Base-by-base conservation (phyloP, 1,139 yeast genomes). In the Sugiyamaella xylanicola region DNA sequence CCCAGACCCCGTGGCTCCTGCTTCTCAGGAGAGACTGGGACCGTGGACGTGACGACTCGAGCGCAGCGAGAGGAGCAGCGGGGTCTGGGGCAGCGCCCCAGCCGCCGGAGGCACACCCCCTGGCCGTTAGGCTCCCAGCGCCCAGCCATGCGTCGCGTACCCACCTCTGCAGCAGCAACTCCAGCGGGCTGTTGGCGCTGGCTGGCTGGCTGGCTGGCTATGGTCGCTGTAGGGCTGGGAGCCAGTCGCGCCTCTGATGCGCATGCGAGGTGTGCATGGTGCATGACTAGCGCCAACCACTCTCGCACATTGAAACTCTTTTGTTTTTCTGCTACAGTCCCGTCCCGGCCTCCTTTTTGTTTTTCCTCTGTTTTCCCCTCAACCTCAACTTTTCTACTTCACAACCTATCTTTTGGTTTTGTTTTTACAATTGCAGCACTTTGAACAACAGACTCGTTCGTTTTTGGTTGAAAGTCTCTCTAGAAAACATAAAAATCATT, bases 351-450 rank as follows among this genome's bases (percentile, higher is more conserved):
- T 22, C 22, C 40, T 48, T 40, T 35, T 32, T 44, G 37, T 20
- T 16, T 32, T 29, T 32, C 20, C 48, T 29, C 19, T 37, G 36
- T 21, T 25, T 19, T 25, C n/a, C 41, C 35, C 27, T 27, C 50
- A 25, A 8, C 15, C 37, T 32, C 4, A n/a, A 4, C 15, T 32
- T 32, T 32, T 32, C 37, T 16, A 21, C 57, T 51, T 36, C 39
- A 39, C 51, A 21, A 36, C 27, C 40, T n/a, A n/a, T n/a, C n/a
- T 36, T 21, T 37, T 43, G 16, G 41, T 27, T 15, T 45, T 43
- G 27, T 44, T 51, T 36, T 35, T 19, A 32, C 15, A 20, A 39
- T n/a, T 42, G 46, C 40, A 36, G 41, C 13, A 19, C 50, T 36
- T 39, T 20, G 32, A 17, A 27, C 45, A 13, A 42, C 17, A 40